Evolutionary conservation across 345 rosid genomes (phyloP).

Genomic region (Dipteronia dyeriana): DNA sequence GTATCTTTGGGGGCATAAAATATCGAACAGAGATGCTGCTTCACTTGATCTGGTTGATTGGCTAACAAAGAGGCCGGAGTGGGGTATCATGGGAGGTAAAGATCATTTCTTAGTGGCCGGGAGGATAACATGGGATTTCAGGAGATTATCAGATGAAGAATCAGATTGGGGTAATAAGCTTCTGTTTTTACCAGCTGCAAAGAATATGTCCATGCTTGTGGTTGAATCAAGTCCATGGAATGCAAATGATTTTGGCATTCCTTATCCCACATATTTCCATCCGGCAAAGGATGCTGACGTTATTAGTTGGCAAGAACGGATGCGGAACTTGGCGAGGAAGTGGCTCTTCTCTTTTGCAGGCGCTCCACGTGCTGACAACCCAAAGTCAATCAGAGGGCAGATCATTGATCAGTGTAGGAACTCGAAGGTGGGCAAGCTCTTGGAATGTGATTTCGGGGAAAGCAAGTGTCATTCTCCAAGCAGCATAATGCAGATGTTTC

Average conservation of each 20-base stretch:
- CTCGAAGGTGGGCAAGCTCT: constrained; percentile 56
- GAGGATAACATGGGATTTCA: constrained; percentile 92
- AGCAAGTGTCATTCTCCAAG: constrained; percentile 94
- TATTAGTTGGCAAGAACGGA: constrained; percentile 76
- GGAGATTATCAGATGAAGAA: constrained; percentile 73
- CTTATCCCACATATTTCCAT: constrained; percentile 87
- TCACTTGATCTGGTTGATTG: constrained; percentile 83
- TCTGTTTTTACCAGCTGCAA: constrained; percentile 79
- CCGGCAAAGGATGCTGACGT: constrained; percentile 84
- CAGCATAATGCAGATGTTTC: constrained; percentile 88
- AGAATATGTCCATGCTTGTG: constrained; percentile 92
- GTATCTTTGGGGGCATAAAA: constrained; percentile 83
- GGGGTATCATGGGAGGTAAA: constrained; percentile 80
- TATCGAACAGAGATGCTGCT: constrained; percentile 73
- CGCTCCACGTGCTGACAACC: constrained; percentile 77
- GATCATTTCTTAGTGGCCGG: constrained; percentile 95
- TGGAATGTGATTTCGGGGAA: constrained; percentile 90
- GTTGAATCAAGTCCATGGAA: constrained; percentile 97
- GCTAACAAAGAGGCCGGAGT: constrained; percentile 84
- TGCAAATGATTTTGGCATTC: constrained; percentile 86
- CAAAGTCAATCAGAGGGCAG: constrained; percentile 80
- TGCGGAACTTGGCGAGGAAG: constrained; percentile 79
- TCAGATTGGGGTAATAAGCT: constrained; percentile 92
- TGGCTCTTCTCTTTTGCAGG: constrained; percentile 97
- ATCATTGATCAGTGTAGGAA: constrained; percentile 71